Base-by-base conservation (phyloP, 495 filamentous ascomycete genomes). In the Saxophila tyrrhenica region DNA sequence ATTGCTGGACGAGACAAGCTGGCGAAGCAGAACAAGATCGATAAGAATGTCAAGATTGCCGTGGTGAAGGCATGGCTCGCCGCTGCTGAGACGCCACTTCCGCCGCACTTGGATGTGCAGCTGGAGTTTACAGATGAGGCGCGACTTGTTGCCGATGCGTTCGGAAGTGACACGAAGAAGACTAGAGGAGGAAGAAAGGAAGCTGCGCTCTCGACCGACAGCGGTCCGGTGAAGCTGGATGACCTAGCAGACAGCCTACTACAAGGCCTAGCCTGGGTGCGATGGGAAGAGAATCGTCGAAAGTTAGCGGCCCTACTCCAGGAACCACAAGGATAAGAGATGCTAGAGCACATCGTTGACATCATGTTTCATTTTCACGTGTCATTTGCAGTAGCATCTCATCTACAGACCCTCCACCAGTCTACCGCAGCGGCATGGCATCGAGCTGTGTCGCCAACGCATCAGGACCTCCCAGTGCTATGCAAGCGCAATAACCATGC, bases 221-320 rank as follows among this genome's bases (percentile, higher is more conserved):
- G 49, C 2, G 54, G 23, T 19, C 39, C 39, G 54, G 59, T 75
- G 19, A 97, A 97, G 67, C 62, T 94, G 59, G 91, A 97, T 71
- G 91, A 97, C 74, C 71, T 97, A 57, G 86, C 89, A 5, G 91
- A 97, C 77, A 86, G 85, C 67, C 67, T 96, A 25, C 62, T 95
- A 57, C 91, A 97, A 70, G 92, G 84, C 0, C 70, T 89, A 57
- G 84, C 88, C 10, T 95, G 86, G 86, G 66, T 90, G 48, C 75
- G 84, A 52, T 97, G 91, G 91, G 79, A 90, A 64, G 68, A 73
- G 56, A 90, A 88, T 66, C 67, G 80, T 56, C 20, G 24, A 17
- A 25, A 22, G 25, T n/a, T 57, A 38, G n/a, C 19, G 13, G 48
- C 41, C 41, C 9, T 29, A 21, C 13, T 48, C 29, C 29, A 13